Evolutionary conservation across 2,329 filamentous ascomycete genomes (phyloP), one percentile per base, ranked within the genome.

Genomic region (Exophiala sp.): DNA sequence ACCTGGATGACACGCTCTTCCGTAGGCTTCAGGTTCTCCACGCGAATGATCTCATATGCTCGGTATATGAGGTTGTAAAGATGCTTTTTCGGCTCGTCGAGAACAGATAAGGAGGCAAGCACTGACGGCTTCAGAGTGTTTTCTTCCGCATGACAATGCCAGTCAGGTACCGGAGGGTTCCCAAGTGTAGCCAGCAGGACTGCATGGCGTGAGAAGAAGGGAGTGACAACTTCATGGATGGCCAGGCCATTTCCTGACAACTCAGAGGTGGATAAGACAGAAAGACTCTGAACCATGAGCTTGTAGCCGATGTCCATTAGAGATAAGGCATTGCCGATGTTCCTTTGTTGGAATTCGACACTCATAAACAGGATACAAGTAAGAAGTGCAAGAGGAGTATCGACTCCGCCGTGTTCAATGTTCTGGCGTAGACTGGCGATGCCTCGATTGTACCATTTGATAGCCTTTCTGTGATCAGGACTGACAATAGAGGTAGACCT

Each of bases 241-340:
- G n/a, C 40, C 3, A 29, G 16, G 10, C 34, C 44, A 16, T 24
- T 42, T 18, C 35, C 9, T 13, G 29, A 47, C 18, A 23, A n/a
- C 10, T 21, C 22, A 10, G 27, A n/a, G 6, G 29, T 30, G 13
- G 42, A 18, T 8, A 29, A 24, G 11, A 10, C 32, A 2, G 44
- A 46, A 10, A 56, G 34, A 23, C 37, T 43, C 19, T 53, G 50
- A 11, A 9, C 42, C 18, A 60, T 38, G 16, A 60, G 37, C 24
- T 32, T 29, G 41, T 50, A 57, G 24, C 41, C 52, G 14, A 32
- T 51, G 11, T 54, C 40, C 22, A 57, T 39, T 16, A 60, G 46
- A 14, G 18, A 22, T 16, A 67, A 52, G 29, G 65, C 24, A 64
- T 67, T 56, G 53, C 68, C 2, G 62, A 66, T 3, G 55, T 70